phyloP scores from a whole-genome alignment of 306 rosid genomes.

The Begonia fuchsioides region DNA sequence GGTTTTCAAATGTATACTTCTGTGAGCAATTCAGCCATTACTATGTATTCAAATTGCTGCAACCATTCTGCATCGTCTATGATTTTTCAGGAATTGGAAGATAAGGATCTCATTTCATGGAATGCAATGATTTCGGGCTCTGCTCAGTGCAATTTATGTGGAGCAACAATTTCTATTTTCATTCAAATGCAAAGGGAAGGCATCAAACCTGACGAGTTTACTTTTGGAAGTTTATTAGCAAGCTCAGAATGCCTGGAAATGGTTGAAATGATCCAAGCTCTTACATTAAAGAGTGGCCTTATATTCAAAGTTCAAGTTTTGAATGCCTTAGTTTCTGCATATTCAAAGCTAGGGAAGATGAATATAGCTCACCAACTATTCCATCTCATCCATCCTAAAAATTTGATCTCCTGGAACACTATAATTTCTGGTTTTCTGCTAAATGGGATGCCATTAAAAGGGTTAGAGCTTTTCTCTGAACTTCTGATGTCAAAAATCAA shows the following conservation, averaged over 20 bases:
- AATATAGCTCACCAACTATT: slow-evolving; percentile 34
- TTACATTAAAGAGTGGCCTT: slow-evolving; percentile 38
- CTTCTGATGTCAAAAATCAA: slow-evolving; percentile 31
- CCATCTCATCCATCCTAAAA: slow-evolving; percentile 22
- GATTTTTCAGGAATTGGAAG: slow-evolving; percentile 37
- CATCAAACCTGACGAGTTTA: slow-evolving; percentile 49
- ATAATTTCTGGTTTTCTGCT: slow-evolving; percentile 43
- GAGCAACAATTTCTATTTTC: slow-evolving; percentile 30
- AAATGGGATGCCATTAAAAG: slow-evolving; percentile 38
- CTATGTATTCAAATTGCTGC: slow-evolving; percentile 58
- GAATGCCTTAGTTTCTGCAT: slow-evolving; percentile 58
- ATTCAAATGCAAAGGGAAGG: slow-evolving; percentile 37
- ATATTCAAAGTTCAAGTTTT: slow-evolving; percentile 25
- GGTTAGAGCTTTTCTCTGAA: slow-evolving; percentile 33
- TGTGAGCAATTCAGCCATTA: slow-evolving; percentile 56
- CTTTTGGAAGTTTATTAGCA: slow-evolving; percentile 59
- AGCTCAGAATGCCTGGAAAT: slow-evolving; percentile 21
- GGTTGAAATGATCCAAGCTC: slow-evolving; percentile 44
- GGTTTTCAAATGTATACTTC: slow-evolving; percentile 40
- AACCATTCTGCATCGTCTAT: too few species aligned
- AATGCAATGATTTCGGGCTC: slow-evolving; percentile 47
- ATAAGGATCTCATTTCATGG: slow-evolving; percentile 63
- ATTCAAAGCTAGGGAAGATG: slow-evolving; percentile 33
- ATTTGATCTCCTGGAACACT: slow-evolving; percentile 60
- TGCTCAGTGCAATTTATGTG: slow-evolving; percentile 27